Percentiles rank a stretch among this genome's conserved stretches.
These are phyloP conservation scores for Pythium phragmitis DNA, from an alignment of 352 stramenopile species.

Conservation along the genomic window DNA sequence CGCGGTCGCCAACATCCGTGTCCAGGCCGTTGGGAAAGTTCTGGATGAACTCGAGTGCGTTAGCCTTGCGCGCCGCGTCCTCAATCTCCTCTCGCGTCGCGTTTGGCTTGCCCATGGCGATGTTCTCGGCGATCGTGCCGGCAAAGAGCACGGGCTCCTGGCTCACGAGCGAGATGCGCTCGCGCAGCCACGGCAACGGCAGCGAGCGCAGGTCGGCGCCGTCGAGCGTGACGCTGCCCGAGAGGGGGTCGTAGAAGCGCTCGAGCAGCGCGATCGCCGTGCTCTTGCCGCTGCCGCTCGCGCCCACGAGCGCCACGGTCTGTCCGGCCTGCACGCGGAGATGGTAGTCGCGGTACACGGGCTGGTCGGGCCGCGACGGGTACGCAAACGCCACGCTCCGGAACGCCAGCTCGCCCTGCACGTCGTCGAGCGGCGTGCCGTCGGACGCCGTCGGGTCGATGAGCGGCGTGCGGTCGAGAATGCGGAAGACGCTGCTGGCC, in stretches of 20 bases:
- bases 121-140: constrained; percentile 40
- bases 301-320: constrained; percentile 82
- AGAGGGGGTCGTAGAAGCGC: constrained; percentile 61
- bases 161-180: constrained; percentile 40
- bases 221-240: constrained; percentile 52
- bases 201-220: constrained; percentile 49
- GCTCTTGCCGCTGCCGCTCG: constrained; percentile 76
- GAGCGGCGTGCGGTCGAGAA: constrained; percentile 44
- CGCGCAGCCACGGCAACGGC: constrained; percentile 36
- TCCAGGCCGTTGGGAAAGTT: constrained; percentile 55
- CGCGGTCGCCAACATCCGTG: constrained; percentile 66
- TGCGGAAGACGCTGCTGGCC: constrained; percentile 39
- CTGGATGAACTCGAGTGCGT: constrained; percentile 86
- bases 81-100: constrained; percentile 62
- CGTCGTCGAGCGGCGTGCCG: constrained; percentile 12
- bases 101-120: constrained; percentile 41
- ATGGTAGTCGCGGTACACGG: constrained; percentile 70
- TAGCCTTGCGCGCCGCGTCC: constrained; percentile 76
- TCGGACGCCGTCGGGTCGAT: constrained; percentile 30
- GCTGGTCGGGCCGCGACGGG: constrained; percentile 43
- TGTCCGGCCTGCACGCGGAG: constrained; percentile 52
- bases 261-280: constrained; percentile 69
- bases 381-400: constrained; percentile 54
- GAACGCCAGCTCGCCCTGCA: constrained; percentile 37
- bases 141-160: constrained; percentile 76